Percentiles rank a stretch among this genome's conserved stretches.
phyloP scores from a whole-genome alignment of 1,284 basidiomycete genomes.

The Heterobasidion occidentale region DNA sequence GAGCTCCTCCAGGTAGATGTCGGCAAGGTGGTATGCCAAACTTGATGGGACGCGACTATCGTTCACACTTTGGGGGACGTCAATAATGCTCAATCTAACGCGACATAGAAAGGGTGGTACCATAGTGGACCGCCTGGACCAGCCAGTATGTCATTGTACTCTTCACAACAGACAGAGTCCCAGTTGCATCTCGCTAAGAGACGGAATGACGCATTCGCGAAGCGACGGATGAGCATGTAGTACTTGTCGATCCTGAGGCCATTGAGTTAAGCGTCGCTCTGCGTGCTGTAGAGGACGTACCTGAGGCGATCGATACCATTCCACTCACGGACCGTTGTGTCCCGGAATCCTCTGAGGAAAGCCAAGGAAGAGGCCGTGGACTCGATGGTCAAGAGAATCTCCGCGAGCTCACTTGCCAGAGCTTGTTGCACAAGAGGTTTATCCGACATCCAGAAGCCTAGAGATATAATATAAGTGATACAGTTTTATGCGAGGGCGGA shows the following conservation, averaged over 20 bases:
- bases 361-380: slow-evolving; percentile 53
- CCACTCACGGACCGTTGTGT: slow-evolving; percentile 86
- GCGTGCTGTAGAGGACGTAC: slow-evolving; percentile 33
- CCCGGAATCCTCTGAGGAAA: slow-evolving; percentile 90
- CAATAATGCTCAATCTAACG: background rate
- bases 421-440: slow-evolving; percentile 95
- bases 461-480: background rate
- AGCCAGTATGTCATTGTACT: slow-evolving; percentile 65
- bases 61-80: slow-evolving; percentile 42
- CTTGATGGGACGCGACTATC: slow-evolving; percentile 74
- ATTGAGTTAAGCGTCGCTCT: background rate
- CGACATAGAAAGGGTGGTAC: slow-evolving; percentile 32
- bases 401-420: slow-evolving; percentile 80
- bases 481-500: background rate
- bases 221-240: slow-evolving; percentile 89
- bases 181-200: slow-evolving; percentile 70
- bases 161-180: slow-evolving; percentile 45
- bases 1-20: slow-evolving; percentile 89
- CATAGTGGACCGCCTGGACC: slow-evolving; percentile 68
- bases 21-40: slow-evolving; percentile 79
- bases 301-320: slow-evolving; percentile 83
- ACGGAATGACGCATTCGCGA: slow-evolving; percentile 79
- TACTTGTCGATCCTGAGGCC: slow-evolving; percentile 88
- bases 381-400: slow-evolving; percentile 68
- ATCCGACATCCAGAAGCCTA: slow-evolving; percentile 99